These are phyloP conservation scores for Daedalea quercina DNA, from an alignment of 768 basidiomycete genomes.

Conservation along the genomic window DNA sequence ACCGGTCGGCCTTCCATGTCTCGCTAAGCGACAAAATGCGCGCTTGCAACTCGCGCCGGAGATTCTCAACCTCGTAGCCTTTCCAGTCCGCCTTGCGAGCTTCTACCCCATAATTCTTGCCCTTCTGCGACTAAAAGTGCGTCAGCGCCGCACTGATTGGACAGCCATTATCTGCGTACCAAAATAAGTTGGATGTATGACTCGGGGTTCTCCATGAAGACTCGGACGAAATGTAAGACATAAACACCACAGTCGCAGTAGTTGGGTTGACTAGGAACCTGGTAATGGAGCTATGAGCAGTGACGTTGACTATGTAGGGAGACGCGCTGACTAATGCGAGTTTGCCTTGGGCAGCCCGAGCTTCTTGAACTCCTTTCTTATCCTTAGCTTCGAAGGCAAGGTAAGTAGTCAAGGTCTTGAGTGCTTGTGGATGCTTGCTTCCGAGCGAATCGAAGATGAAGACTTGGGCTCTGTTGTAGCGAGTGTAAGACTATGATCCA, in stretches of 20 bases:
- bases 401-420: conserved; percentile 57
- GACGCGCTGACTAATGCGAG: conserved; percentile 14
- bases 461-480: conserved; percentile 77
- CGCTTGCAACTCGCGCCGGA: conserved; percentile 38
- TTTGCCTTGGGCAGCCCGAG: conserved; percentile 7
- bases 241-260: conserved; percentile 92
- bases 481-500: no score
- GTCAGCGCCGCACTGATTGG: background rate
- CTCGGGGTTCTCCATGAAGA: conserved; percentile 62
- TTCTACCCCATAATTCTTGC: conserved; percentile 19
- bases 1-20: conserved; percentile 38
- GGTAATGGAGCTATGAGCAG: background rate
- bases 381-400: conserved; percentile 72
- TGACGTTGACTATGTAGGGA: background rate
- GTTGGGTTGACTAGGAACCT: conserved; percentile 89
- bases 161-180: conserved; percentile 23
- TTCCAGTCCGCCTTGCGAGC: conserved; percentile 48
- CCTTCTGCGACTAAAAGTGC: conserved; percentile 22
- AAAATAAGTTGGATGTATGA: conserved; percentile 45
- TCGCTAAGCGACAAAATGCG: conserved; percentile 42
- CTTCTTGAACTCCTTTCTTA: conserved; percentile 35
- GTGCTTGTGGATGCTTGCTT: conserved; percentile 57
- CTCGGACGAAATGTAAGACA: conserved; percentile 78
- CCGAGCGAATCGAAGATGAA: conserved; percentile 90
- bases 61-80: conserved; percentile 34